phyloP scores from a whole-genome alignment of 2,329 filamentous ascomycete species.

The Lecanicillium sp. region DNA sequence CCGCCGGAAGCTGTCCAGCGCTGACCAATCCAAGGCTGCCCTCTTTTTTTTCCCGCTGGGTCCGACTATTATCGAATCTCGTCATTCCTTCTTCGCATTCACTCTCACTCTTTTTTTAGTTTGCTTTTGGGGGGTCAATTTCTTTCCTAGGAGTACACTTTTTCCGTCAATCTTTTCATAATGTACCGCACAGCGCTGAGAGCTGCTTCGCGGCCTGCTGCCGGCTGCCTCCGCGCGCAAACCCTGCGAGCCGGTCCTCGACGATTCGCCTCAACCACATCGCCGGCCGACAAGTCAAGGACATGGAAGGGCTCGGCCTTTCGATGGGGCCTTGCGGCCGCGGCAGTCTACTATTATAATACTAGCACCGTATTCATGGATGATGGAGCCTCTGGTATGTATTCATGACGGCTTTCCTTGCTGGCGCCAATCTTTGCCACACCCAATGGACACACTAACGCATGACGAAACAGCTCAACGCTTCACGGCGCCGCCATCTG shows the following conservation, averaged over 20 bases:
- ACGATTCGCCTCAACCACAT: constrained; percentile 44
- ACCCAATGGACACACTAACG: background rate
- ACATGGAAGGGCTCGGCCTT: constrained; percentile 72
- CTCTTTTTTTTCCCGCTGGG: constrained; percentile 1
- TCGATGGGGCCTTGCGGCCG: constrained; percentile 69
- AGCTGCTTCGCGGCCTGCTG: constrained; percentile 35
- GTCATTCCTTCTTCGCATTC: constrained; percentile 1
- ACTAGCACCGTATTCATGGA: constrained; percentile 83
- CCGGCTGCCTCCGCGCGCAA: constrained; percentile 32
- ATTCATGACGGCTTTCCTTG: background rate
- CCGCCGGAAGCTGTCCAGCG: constrained; percentile 1
- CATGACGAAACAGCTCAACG: constrained; percentile 16
- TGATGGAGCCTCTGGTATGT: constrained; percentile 60
- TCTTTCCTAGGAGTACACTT: constrained; percentile 6
- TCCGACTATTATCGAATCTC: background rate
- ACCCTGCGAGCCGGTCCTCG: constrained; percentile 31
- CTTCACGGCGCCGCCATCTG: constrained; percentile 31
- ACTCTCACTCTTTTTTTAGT: background rate
- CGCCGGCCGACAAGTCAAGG: constrained; percentile 55
- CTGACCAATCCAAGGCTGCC: constrained; percentile 9
- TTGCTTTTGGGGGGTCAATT: constrained; percentile 6
- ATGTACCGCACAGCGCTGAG: constrained; percentile 48
- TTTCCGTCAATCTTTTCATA: constrained; percentile 1
- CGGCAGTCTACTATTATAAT: constrained; percentile 87
- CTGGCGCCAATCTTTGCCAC: background rate